Evolutionary conservation across 176 grass and related monocot species (phyloP).

Genomic region (Leersia perrieri): DNA sequence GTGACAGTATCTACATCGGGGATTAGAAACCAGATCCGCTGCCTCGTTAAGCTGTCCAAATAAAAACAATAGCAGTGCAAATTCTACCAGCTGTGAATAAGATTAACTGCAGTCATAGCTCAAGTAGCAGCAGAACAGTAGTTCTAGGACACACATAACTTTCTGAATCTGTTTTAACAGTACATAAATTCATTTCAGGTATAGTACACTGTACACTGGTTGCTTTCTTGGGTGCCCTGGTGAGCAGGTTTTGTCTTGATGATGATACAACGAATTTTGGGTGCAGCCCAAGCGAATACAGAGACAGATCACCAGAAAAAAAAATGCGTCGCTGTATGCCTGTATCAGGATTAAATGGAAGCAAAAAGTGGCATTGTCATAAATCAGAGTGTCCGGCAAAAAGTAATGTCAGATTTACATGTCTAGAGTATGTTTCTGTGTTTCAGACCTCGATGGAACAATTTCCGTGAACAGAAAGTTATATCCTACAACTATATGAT

Average conservation of each 20-base stretch:
- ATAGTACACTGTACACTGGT: background rate
- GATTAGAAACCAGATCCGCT: background rate
- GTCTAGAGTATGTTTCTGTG: background rate
- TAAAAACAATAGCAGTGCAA: background rate
- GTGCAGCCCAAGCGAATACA: background rate
- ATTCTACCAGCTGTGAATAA: background rate
- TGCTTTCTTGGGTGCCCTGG: background rate
- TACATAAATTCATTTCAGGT: background rate
- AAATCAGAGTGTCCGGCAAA: background rate
- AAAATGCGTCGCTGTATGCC: background rate
- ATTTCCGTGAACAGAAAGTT: background rate
- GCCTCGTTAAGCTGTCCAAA: background rate
- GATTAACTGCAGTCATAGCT: background rate
- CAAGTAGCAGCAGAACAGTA: background rate
- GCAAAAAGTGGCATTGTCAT: background rate
- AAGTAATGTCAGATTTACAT: background rate
- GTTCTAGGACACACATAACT: background rate
- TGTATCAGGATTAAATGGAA: background rate
- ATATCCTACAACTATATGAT: background rate
- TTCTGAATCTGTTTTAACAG: background rate
- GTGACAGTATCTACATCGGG: constrained; percentile 2
- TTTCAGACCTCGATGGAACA: background rate
- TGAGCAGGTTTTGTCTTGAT: background rate
- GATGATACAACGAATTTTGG: too few relatives aligned
- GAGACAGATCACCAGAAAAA: background rate